These are phyloP conservation scores for Aspergillaceae sp. DNA, from an alignment of 2,329 filamentous ascomycete genomes.

Conservation along the genomic window DNA sequence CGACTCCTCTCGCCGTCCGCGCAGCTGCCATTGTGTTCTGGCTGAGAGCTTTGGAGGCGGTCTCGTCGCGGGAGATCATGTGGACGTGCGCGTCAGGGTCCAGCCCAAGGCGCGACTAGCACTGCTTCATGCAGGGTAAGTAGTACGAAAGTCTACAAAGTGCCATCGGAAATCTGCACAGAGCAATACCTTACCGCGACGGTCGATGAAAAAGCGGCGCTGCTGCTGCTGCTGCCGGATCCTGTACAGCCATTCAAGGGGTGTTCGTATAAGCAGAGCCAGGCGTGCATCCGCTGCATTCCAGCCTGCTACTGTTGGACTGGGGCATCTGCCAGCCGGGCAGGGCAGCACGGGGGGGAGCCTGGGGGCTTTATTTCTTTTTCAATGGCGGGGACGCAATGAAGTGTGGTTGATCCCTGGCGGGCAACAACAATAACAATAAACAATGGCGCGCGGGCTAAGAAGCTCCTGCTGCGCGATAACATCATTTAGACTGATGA, in stretches of 20 bases:
- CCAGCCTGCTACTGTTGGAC: neutral
- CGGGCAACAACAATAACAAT: neutral
- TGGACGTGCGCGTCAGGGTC: neutral
- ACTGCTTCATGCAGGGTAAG: neutral
- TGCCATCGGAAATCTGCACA: neutral
- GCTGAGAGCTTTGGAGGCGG: neutral
- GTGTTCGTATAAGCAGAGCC: neutral
- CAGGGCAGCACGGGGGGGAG: neutral
- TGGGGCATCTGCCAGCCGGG: neutral
- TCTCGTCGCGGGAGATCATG: neutral
- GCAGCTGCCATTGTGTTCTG: neutral
- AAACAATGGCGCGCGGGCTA: neutral
- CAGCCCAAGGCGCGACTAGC: neutral
- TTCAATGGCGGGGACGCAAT: neutral
- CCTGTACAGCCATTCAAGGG: constrained; percentile 1
- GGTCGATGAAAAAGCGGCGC: neutral
- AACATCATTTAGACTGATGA: neutral
- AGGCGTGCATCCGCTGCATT: neutral
- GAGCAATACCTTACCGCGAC: neutral
- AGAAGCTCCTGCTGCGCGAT: constrained; percentile 1
- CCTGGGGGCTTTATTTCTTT: neutral
- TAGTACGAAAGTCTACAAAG: constrained; percentile 1
- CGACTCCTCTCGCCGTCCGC: neutral
- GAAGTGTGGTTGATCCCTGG: neutral
- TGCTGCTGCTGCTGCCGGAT: neutral